phyloP scores from a whole-genome alignment of 768 basidiomycete genomes.

The Amanita subjunquillea region DNA sequence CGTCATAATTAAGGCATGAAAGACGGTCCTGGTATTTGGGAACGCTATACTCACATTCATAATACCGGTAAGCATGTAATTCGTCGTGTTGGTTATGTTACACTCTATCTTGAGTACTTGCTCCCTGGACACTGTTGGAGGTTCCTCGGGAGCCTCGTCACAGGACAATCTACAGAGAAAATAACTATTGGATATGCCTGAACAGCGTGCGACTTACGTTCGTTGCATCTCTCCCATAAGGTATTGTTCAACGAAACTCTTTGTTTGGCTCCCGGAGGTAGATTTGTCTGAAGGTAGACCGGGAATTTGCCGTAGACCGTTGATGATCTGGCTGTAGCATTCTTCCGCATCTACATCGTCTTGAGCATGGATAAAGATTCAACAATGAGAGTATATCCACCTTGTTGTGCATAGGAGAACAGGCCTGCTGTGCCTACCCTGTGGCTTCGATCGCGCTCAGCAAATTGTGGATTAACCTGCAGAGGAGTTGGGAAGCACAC shows the following conservation, averaged over 20 bases:
- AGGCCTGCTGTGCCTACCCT: constrained; percentile 25
- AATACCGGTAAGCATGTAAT: constrained; percentile 84
- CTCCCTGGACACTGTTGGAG: constrained; percentile 51
- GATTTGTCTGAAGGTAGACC: constrained; percentile 15
- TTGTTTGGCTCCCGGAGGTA: constrained; percentile 19
- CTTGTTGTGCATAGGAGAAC: constrained; percentile 74
- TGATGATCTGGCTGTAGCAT: constrained; percentile 71
- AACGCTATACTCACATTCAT: constrained; percentile 40
- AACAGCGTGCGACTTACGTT: constrained; percentile 30
- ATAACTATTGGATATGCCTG: constrained; percentile 1
- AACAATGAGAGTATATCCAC: constrained; percentile 22
- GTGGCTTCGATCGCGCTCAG: constrained; percentile 47
- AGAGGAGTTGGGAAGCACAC: not conserved
- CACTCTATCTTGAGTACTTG: constrained; percentile 85
- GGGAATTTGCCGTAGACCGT: constrained; percentile 65
- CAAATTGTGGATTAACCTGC: constrained; percentile 82
- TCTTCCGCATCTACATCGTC: constrained; percentile 72
- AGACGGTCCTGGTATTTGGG: not conserved
- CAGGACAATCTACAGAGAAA: constrained; percentile 51
- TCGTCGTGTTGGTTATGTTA: constrained; percentile 80
- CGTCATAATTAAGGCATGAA: not conserved
- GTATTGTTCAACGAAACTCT: constrained; percentile 71
- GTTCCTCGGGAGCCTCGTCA: constrained; percentile 76
- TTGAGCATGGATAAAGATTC: not conserved
- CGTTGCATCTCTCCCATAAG: constrained; percentile 71